These are phyloP conservation scores for Komagataella pastoris DNA, from an alignment of 805 yeast genomes.

Conservation along the genomic window DNA sequence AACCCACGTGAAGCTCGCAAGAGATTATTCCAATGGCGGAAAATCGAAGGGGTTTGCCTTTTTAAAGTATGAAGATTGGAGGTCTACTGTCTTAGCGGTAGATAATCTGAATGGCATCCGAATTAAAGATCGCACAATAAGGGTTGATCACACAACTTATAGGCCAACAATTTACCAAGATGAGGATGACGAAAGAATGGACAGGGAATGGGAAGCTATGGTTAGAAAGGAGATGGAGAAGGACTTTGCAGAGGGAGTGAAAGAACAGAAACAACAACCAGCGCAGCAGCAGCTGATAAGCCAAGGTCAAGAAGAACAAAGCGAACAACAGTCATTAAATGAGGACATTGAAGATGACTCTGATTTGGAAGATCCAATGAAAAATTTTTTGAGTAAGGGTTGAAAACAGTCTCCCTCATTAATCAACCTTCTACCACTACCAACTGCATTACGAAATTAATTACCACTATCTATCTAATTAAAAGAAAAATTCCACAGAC, in stretches of 20 bases:
- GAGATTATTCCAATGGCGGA: constrained; percentile 48
- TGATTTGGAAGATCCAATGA: constrained; percentile 26
- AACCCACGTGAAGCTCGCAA: constrained; percentile 52
- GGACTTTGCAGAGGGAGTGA: constrained; percentile 22
- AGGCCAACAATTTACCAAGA: constrained; percentile 9
- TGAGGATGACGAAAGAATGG: constrained; percentile 30
- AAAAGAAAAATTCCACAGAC: constrained; percentile 49
- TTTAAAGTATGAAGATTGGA: constrained; percentile 69
- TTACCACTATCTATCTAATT: background rate
- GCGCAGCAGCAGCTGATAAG: constrained; percentile 3
- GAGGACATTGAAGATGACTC: constrained; percentile 10
- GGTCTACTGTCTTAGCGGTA: constrained; percentile 72
- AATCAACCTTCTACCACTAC: background rate
- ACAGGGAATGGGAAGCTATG: constrained; percentile 18
- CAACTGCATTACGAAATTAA: background rate
- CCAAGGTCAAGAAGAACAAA: background rate
- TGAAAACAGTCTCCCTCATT: background rate
- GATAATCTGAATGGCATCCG: constrained; percentile 72
- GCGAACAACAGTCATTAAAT: background rate
- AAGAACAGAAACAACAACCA: constrained; percentile 2
- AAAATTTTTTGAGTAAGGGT: constrained; percentile 10
- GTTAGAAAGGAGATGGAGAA: constrained; percentile 27
- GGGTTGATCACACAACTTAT: constrained; percentile 56
- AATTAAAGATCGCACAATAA: constrained; percentile 32
- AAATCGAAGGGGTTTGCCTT: constrained; percentile 67